Conservation (phyloP, 176 grass and related monocot genomes). For the Pontederia crassipes region DNA sequence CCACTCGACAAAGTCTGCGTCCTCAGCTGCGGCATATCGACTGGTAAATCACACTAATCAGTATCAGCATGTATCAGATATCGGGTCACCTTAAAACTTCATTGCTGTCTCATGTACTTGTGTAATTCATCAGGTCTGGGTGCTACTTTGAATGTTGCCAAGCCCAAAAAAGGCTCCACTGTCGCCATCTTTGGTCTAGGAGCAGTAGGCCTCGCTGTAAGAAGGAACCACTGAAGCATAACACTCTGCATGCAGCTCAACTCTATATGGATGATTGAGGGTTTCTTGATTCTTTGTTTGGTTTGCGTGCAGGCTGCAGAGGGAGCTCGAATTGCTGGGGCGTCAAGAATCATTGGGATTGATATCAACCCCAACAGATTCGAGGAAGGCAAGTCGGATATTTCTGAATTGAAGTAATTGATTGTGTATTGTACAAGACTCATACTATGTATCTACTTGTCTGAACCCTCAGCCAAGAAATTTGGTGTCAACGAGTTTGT, state of each 20-base stretch:
- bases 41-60: background rate
- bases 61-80: too few species aligned
- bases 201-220: constrained; percentile 16
- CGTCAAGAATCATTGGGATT: background rate
- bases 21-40: constrained; percentile 18
- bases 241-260: background rate
- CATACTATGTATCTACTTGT: background rate
- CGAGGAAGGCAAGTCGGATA: background rate
- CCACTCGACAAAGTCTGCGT: constrained; percentile 10
- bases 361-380: constrained; percentile 5
- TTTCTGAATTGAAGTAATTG: too few species aligned
- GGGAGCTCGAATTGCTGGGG: background rate
- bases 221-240: background rate
- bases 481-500: constrained; percentile 9
- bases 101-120: background rate
- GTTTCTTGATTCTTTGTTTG: background rate
- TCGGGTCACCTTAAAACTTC: too few species aligned
- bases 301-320: background rate
- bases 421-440: too few species aligned
- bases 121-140: background rate
- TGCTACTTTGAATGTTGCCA: constrained; percentile 14
- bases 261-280: too few species aligned
- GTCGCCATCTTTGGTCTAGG: constrained; percentile 12
- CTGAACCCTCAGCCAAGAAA: background rate
- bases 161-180: constrained; percentile 8